Base-by-base conservation (phyloP, 1,284 basidiomycete genomes). In the Moesziomyces globuligerus region DNA sequence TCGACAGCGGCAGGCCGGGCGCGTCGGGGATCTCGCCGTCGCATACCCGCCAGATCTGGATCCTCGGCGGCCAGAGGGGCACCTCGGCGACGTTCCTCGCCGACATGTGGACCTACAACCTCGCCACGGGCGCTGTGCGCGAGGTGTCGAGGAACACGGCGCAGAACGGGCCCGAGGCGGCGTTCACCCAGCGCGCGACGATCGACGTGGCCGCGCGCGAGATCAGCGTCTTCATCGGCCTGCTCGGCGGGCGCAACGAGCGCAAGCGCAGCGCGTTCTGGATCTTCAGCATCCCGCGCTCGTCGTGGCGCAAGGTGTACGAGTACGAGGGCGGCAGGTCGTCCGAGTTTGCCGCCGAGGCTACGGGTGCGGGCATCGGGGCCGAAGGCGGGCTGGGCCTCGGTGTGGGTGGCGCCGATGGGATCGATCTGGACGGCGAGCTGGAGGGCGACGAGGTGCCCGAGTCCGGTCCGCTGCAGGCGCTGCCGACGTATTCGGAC, bases 121-220 rank as follows among this genome's bases (percentile, higher is more conserved):
- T 79, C 11, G 51, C 62, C 17, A 75, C 76, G 2, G 73, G 76
- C 20, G 57, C 49, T 3, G 70, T 75, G n/a, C 65, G 64, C 15
- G 57, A 75, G 53, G 39, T 81, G 24, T 61, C 68, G 21, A 18
- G 56, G 24, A 61, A 76, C 54, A 70, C 69, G 41, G 49, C 69
- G 9, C 55, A 62, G 32, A 69, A 70, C 43, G 80, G 80, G 0
- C 81, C 82, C 9, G 67, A 78, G 21, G 75, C 79, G 0, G 75
- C 68, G 3, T 83, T 83, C 69, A 81, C 82, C 3, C 81, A 79
- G 45, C 72, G 81, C 9, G 75, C 81, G 4, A 73, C 76, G 15
- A 72, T 83, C 62, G 81, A 80, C 39, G 54, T 71, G 2, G 48
- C 37, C 11, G 66, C 67, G 28, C 50, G 75, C 11, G 69, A 76